phyloP scores from a whole-genome alignment of 306 rosid genomes.

The Castanospermum australe region DNA sequence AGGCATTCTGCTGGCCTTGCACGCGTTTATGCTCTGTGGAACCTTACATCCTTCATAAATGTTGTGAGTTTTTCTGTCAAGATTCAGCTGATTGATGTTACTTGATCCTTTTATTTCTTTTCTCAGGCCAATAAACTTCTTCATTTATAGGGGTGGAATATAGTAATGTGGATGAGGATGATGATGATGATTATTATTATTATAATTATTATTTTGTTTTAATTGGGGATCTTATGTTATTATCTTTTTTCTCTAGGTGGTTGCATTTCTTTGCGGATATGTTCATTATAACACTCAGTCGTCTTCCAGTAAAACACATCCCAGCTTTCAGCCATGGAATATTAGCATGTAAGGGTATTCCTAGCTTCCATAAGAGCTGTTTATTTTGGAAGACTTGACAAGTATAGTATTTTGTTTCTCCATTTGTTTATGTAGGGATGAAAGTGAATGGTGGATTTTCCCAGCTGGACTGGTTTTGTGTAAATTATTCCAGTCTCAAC shows the following conservation, averaged over 20 bases:
- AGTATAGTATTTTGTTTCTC: neutral
- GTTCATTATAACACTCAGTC: conserved; percentile 70
- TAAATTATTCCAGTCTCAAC: conserved; percentile 88
- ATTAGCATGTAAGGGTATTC: conserved; percentile 71
- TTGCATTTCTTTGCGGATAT: conserved; percentile 93
- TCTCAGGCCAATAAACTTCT: neutral
- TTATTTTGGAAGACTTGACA: conserved; percentile 6
- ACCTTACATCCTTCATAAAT: conserved; percentile 78
- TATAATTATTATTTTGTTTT: neutral
- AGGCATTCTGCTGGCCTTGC: conserved; percentile 98
- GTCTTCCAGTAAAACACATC: conserved; percentile 55
- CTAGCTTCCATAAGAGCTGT: neutral
- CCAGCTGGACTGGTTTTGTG: conserved; percentile 83
- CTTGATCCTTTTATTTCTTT: neutral
- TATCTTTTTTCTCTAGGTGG: conserved; percentile 75
- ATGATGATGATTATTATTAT: too few species aligned
- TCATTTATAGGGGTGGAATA: neutral
- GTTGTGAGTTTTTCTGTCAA: conserved; percentile 55
- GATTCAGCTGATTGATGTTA: conserved; percentile 21
- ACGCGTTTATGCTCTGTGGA: conserved; percentile 93
- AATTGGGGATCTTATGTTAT: neutral
- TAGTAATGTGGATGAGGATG: neutral
- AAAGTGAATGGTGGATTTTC: conserved; percentile 98
- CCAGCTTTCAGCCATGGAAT: conserved; percentile 82
- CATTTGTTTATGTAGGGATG: conserved; percentile 70